Conservation (phyloP, 441 rosid genomes). For the Bruguiera hainesii region DNA sequence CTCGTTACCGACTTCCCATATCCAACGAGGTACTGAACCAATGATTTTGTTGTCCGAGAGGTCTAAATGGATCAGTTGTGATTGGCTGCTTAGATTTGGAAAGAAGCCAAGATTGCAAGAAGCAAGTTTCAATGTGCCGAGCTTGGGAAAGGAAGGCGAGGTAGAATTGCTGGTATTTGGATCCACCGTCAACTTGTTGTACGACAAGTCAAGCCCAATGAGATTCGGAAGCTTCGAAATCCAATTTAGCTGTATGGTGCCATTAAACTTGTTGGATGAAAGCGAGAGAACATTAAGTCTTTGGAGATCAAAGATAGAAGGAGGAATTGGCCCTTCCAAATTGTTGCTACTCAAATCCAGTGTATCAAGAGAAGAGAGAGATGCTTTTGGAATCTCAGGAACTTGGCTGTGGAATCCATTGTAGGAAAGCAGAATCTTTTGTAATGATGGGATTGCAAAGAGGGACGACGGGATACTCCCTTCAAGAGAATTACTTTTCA, state of each 20-base stretch:
- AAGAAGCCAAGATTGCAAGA: too few relatives aligned
- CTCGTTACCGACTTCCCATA: too few relatives aligned
- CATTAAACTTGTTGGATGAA: slow-evolving; percentile 36
- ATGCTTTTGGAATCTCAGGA: neutral
- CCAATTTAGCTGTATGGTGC: neutral
- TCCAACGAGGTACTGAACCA: too few relatives aligned
- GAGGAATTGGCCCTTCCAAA: slow-evolving; percentile 28
- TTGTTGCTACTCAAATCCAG: slow-evolving; percentile 39
- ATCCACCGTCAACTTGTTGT: slow-evolving; percentile 12
- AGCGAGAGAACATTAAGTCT: slow-evolving; percentile 27
- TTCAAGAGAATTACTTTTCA: slow-evolving; percentile 20
- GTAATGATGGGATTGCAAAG: slow-evolving; percentile 25
- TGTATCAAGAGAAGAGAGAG: slow-evolving; percentile 10
- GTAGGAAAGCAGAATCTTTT: slow-evolving; percentile 25
- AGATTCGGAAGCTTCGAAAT: slow-evolving; percentile 20
- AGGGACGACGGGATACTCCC: slow-evolving; percentile 36
- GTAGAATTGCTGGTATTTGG: slow-evolving; percentile 1
- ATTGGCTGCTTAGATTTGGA: too few relatives aligned
- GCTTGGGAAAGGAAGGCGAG: slow-evolving; percentile 6
- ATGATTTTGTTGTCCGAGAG: too few relatives aligned
- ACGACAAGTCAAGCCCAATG: slow-evolving; percentile 2
- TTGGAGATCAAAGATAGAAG: neutral
- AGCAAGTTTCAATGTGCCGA: neutral
- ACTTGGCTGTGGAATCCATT: slow-evolving; percentile 32
- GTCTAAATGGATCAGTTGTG: too few relatives aligned